Percentiles rank a stretch among this genome's conserved stretches.
phyloP scores from a whole-genome alignment of 148 eudicot species.

The Cornus florida region DNA sequence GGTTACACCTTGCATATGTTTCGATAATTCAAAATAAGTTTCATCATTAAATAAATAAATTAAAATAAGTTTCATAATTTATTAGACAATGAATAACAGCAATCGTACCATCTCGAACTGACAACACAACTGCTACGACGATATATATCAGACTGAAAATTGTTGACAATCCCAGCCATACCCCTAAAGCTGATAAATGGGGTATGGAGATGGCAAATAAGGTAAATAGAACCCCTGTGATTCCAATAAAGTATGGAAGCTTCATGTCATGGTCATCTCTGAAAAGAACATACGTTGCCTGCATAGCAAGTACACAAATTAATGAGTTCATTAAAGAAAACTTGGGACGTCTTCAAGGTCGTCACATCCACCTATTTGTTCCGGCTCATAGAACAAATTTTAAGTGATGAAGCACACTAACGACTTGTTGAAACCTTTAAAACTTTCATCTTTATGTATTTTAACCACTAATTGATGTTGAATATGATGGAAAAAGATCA shows the following conservation, averaged over 20 bases:
- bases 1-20: too few relatives aligned
- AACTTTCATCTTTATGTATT: background rate
- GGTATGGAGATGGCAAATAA: constrained; percentile 85
- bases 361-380: background rate
- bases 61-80: background rate
- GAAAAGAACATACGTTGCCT: constrained; percentile 72
- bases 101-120: constrained; percentile 70
- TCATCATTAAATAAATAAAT: too few relatives aligned
- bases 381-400: background rate
- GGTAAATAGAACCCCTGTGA: constrained; percentile 75
- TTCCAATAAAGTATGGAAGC: constrained; percentile 76
- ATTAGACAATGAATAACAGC: background rate
- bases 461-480: background rate
- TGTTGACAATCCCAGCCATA: constrained; percentile 89
- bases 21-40: too few relatives aligned
- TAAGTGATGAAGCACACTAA: background rate
- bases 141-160: constrained; percentile 76
- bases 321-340: constrained; percentile 3
- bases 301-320: constrained; percentile 22
- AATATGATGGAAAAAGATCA: background rate
- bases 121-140: constrained; percentile 56
- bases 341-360: background rate
- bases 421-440: background rate
- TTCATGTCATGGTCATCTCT: constrained; percentile 56
- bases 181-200: constrained; percentile 77